Evolutionary conservation across 176 grass and related monocot genomes (phyloP), one percentile per base, ranked within the genome.

Genomic region (Aegilops tauschii): DNA sequence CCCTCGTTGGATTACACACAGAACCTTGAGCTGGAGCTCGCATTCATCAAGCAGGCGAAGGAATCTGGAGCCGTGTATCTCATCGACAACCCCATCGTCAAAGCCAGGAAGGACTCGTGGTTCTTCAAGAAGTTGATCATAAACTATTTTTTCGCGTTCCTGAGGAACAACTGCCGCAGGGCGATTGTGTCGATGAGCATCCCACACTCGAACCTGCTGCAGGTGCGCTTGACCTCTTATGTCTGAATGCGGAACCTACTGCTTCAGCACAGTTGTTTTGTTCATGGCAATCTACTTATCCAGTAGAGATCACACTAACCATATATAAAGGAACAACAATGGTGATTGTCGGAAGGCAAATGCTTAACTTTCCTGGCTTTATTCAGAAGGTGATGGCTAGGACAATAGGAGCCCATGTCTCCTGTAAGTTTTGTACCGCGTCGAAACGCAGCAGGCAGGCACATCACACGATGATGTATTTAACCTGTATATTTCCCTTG

Each of bases 91-190:
- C 92, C 90, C 66, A 84, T 90, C 34, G 81, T 96, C 56, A 98
- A 95, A 78, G 96, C 96, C 61, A 98, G 90, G 68, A 98, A 98
- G 79, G 87, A 94, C 9, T 96, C 93, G 0, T 96, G 96, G 93
- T 98, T 98, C 78, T 89, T 94, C 79, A 98, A 95, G 85, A 98
- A 98, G 70, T 47, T 98, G 84, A 90, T 91, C 86, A 95, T 98
- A 90, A 98, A 98, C 89, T 98, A 98, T 69, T 93, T 98, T 6
- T 96, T 90, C 6, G 85, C 93, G 2, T 95, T 98, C 84, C 70
- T 98, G 88, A 98, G 92, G 71, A 95, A 79, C 54, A 98, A 98
- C 20, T 96, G 96, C 79, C 86, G 90, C 76, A 89, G 92, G 65
- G 93, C 92, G 3, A 89, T 96, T 27, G 81, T 93, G 79, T 86